Conservation (phyloP, 352 stramenopile genomes). For the Globisporangium lucens region DNA sequence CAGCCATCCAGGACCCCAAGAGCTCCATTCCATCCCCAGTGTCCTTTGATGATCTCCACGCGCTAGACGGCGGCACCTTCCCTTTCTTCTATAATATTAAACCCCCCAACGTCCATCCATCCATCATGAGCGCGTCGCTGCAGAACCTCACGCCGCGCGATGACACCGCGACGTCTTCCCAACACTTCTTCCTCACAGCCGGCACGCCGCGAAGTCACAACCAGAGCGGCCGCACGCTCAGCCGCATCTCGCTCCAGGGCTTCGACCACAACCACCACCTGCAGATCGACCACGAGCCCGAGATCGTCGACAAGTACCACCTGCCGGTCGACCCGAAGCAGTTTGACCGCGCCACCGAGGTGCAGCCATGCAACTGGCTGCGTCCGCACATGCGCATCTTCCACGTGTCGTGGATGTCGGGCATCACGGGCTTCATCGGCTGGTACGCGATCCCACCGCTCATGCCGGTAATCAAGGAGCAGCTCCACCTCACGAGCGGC, state of each 20-base stretch:
- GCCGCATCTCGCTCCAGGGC: not conserved
- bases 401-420: slow-evolving; percentile 89
- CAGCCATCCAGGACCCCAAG: not conserved
- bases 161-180: not conserved
- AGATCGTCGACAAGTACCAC: slow-evolving; percentile 31
- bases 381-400: slow-evolving; percentile 95
- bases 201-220: slow-evolving; percentile 3
- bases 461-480: slow-evolving; percentile 87
- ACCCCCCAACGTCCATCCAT: not conserved
- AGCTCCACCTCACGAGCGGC: slow-evolving; percentile 81
- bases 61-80: not conserved
- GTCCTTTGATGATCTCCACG: not conserved
- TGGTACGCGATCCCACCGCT: slow-evolving; percentile 95
- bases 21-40: not conserved
- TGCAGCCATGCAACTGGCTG: slow-evolving; percentile 77
- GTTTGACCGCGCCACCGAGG: slow-evolving; percentile 67
- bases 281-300: slow-evolving; percentile 14
- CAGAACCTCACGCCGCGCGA: slow-evolving; percentile 10
- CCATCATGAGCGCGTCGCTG: not conserved
- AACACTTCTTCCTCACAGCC: slow-evolving; percentile 2
- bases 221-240: not conserved
- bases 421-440: slow-evolving; percentile 93
- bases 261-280: slow-evolving; percentile 7
- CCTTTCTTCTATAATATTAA: not conserved
- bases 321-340: slow-evolving; percentile 50